Evolutionary conservation across 1,284 basidiomycete species (phyloP).

Genomic region (Cryptococcus jaspeensis): DNA sequence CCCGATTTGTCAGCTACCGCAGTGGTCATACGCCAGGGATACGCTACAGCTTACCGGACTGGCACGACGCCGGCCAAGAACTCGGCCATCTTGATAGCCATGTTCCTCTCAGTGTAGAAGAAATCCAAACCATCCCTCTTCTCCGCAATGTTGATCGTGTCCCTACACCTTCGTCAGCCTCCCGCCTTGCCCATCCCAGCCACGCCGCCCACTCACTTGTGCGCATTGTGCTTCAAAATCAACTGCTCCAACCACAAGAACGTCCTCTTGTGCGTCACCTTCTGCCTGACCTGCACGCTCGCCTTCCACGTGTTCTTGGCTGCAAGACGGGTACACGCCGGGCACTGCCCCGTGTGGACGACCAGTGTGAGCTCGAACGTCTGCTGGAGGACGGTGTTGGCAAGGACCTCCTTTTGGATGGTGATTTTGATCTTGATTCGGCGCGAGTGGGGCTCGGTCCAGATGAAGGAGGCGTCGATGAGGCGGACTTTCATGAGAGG

Average conservation of each 20-base stretch:
- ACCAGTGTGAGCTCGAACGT: conserved; percentile 96
- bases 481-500: conserved; percentile 84
- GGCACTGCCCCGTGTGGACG: conserved; percentile 93
- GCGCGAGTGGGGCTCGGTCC: conserved; percentile 98
- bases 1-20: conserved; percentile 3
- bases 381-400: conserved; percentile 93
- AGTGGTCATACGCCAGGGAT: not conserved
- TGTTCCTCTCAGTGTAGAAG: conserved; percentile 86
- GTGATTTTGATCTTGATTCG: conserved; percentile 90
- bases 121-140: conserved; percentile 95
- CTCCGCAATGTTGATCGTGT: conserved; percentile 90
- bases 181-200: not conserved
- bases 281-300: conserved; percentile 94
- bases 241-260: conserved; percentile 98
- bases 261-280: conserved; percentile 95
- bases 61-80: conserved; percentile 88
- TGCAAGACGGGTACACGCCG: conserved; percentile 86
- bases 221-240: conserved; percentile 93
- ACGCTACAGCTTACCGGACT: conserved; percentile 64
- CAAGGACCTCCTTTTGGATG: conserved; percentile 97
- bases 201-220: conserved; percentile 59
- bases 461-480: conserved; percentile 97
- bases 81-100: conserved; percentile 97
- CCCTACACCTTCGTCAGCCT: conserved; percentile 59
- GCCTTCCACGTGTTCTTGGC: conserved; percentile 99